phyloP scores from a whole-genome alignment of 495 filamentous ascomycete species.

The Penicillium nucicola region DNA sequence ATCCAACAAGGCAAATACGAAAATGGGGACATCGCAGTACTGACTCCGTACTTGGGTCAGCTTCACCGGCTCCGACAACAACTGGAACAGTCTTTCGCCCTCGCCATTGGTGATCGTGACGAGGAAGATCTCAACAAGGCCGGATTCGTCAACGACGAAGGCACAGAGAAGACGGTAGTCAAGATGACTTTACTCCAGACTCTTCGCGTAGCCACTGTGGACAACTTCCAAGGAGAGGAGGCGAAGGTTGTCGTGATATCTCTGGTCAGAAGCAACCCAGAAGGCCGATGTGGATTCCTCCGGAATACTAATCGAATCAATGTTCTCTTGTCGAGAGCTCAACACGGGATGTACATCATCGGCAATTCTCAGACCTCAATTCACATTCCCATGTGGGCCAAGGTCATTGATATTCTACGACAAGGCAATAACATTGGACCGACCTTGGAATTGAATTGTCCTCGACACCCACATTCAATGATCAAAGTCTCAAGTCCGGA shows the following conservation, averaged over 20 bases:
- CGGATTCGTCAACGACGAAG: constrained; percentile 35
- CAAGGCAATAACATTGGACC: constrained; percentile 49
- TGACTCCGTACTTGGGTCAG: constrained; percentile 77
- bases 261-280: constrained; percentile 68
- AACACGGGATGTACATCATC: constrained; percentile 84
- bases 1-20: constrained; percentile 66
- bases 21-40: constrained; percentile 67
- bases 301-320: constrained; percentile 77
- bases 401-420: constrained; percentile 57
- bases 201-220: constrained; percentile 74
- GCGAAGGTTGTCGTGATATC: constrained; percentile 81
- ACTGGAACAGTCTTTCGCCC: constrained; percentile 52
- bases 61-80: constrained; percentile 55
- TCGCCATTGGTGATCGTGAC: constrained; percentile 68
- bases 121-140: constrained; percentile 54
- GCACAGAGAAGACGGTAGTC: constrained; percentile 5
- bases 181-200: constrained; percentile 57
- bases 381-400: constrained; percentile 64
- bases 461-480: constrained; percentile 59
- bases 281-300: constrained; percentile 67
- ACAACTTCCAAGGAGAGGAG: constrained; percentile 85
- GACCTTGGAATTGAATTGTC: constrained; percentile 58
- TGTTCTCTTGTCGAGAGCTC: constrained; percentile 67
- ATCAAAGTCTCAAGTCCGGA: constrained; percentile 58
- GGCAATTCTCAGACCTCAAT: constrained; percentile 62